These are phyloP conservation scores for Sicyos baderoa DNA, from an alignment of 306 rosid genomes.

Conservation along the genomic window DNA sequence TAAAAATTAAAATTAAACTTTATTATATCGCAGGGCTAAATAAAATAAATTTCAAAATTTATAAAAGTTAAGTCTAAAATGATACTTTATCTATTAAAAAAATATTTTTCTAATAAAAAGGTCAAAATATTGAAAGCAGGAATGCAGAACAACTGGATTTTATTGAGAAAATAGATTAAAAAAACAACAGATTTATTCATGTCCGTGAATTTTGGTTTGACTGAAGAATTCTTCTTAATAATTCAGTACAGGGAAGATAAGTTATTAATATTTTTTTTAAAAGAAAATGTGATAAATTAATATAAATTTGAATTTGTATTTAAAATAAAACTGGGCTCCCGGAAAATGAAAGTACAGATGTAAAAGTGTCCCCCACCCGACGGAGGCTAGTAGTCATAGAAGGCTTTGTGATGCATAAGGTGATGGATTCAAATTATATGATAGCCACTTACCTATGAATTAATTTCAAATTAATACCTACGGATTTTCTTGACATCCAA, in stretches of 20 bases:
- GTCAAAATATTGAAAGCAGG: conserved; percentile 13
- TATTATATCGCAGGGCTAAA: no score
- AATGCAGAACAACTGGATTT: conserved; percentile 5
- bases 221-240: background rate
- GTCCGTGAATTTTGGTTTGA: conserved; percentile 14
- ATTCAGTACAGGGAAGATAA: background rate
- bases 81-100: background rate
- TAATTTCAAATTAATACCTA: no score
- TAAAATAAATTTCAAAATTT: no score
- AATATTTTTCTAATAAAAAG: background rate
- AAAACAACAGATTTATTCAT: background rate
- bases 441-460: no score
- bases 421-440: no score
- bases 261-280: background rate
- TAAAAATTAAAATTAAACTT: no score
- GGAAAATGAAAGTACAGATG: conserved; percentile 14
- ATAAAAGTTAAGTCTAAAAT: no score
- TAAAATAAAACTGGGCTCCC: background rate
- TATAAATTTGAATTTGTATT: background rate
- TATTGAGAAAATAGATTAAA: background rate
- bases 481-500: no score
- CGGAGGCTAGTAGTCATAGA: conserved; percentile 14
- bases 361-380: conserved; percentile 4
- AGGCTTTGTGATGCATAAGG: no score
- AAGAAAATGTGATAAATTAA: background rate